Evolutionary conservation across 176 grass and related monocot genomes (phyloP).

Genomic region (Microstegium vimineum): DNA sequence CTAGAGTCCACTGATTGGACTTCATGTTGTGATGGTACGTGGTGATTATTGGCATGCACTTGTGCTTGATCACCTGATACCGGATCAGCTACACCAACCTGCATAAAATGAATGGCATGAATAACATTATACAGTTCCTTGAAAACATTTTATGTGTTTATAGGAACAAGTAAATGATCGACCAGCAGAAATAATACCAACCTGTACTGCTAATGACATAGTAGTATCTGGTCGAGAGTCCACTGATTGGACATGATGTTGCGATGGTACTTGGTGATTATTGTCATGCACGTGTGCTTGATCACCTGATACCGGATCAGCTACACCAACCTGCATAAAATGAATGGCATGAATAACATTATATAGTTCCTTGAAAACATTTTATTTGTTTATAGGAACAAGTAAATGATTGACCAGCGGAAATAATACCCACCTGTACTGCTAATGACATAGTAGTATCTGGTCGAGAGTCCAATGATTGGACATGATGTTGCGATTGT

Average conservation of each 20-base stretch:
- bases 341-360: not conserved
- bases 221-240: not conserved
- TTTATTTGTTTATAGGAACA: not conserved
- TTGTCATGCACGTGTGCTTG: not conserved
- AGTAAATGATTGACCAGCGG: too few species aligned
- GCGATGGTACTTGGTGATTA: not conserved
- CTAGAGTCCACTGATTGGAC: not conserved
- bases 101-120: not conserved
- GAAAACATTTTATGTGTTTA: not conserved
- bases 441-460: too few species aligned
- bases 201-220: too few species aligned
- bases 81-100: constrained; percentile 42
- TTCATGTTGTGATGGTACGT: constrained; percentile 11
- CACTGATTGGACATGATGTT: constrained; percentile 1
- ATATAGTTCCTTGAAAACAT: not conserved
- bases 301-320: constrained; percentile 30
- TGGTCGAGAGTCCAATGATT: not conserved
- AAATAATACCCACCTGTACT: too few species aligned
- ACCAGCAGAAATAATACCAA: too few species aligned
- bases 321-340: constrained; percentile 29
- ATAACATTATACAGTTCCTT: not conserved
- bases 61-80: constrained; percentile 8
- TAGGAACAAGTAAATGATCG: too few species aligned
- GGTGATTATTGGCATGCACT: not conserved
- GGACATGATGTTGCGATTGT: constrained; percentile 9